These are phyloP conservation scores for Lonicera japonica DNA, from an alignment of 129 eudicot species.

Conservation along the genomic window DNA sequence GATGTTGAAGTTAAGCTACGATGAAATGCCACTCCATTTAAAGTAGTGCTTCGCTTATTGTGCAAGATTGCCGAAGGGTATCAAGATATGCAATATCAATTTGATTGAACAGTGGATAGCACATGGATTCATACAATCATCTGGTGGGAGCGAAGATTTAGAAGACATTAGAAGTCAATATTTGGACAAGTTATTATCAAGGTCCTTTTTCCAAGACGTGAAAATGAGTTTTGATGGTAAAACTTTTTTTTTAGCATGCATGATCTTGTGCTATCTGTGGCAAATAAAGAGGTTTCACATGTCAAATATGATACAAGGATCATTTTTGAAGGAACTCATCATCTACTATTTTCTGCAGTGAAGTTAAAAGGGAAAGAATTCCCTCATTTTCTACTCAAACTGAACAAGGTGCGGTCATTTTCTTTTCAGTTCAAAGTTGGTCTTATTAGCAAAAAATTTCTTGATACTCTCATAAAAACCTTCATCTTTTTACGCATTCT, in stretches of 20 bases:
- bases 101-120: conserved; percentile 33
- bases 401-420: conserved; percentile 22
- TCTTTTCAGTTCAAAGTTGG: conserved; percentile 12
- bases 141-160: not conserved
- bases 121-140: conserved; percentile 20
- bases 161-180: conserved; percentile 26
- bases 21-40: conserved; percentile 20
- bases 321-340: conserved; percentile 14
- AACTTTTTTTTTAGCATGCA: conserved; percentile 38
- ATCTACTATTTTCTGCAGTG: conserved; percentile 18
- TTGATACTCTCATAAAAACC: conserved; percentile 7
- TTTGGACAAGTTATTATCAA: conserved; percentile 20
- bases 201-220: conserved; percentile 27
- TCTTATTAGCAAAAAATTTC: conserved; percentile 5
- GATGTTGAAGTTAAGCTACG: not conserved
- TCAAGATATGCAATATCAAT: conserved; percentile 8
- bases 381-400: conserved; percentile 4
- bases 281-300: conserved; percentile 12
- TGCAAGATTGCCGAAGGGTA: conserved; percentile 36
- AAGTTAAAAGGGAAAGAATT: conserved; percentile 1
- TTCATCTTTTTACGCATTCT: conserved; percentile 24
- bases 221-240: not conserved
- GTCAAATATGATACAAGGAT: conserved; percentile 2
- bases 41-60: conserved; percentile 36
- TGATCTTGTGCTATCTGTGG: conserved; percentile 28